Conservation (phyloP, 192 early-diverging fungal genomes). For the Coemansia umbellata region DNA sequence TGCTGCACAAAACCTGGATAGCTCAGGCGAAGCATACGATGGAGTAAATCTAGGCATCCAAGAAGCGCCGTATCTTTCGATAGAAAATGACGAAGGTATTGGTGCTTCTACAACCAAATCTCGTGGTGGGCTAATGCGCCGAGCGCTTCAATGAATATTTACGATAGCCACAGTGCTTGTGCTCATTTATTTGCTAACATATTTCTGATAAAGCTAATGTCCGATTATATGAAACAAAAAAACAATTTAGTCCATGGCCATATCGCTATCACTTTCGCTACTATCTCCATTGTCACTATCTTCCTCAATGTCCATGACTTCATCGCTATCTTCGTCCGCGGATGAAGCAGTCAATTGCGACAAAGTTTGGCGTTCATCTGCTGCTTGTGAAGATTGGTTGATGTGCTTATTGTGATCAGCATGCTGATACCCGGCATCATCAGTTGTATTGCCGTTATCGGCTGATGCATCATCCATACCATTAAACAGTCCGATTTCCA, state of each 20-base stretch:
- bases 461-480: background rate
- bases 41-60: conserved; percentile 24
- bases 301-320: conserved; percentile 51
- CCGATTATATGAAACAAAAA: background rate
- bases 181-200: background rate
- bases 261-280: conserved; percentile 29
- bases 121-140: conserved; percentile 23
- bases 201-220: background rate
- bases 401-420: background rate
- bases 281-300: conserved; percentile 22
- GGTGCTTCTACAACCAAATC: conserved; percentile 29
- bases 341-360: background rate
- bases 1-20: too few relatives aligned
- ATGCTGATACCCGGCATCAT: background rate
- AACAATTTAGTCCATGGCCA: conserved; percentile 35
- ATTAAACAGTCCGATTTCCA: conserved; percentile 8
- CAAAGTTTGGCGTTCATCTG: background rate
- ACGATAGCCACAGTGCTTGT: background rate
- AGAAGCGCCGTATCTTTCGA: conserved; percentile 44
- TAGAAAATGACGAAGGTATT: conserved; percentile 38
- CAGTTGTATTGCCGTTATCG: background rate
- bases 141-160: conserved; percentile 15
- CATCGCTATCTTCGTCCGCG: conserved; percentile 31
- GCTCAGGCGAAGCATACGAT: background rate
- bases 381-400: background rate